phyloP scores from a whole-genome alignment of 352 stramenopile species.

The Phytopythium mirpurense region DNA sequence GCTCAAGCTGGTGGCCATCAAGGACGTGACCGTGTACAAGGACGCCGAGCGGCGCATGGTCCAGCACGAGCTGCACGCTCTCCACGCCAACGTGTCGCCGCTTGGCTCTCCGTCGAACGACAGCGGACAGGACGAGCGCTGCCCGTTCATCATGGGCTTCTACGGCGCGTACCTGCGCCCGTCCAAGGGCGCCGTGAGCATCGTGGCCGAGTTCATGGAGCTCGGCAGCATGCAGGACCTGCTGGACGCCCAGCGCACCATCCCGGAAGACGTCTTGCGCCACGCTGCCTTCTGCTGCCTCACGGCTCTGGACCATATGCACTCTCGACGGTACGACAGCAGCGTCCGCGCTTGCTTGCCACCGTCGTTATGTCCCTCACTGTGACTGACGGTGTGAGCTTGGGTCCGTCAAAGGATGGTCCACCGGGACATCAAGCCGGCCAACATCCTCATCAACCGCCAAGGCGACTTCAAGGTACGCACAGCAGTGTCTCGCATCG shows the following conservation, averaged over 20 bases:
- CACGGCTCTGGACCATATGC: conserved; percentile 81
- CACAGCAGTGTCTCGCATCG: neutral
- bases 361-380: too few relatives aligned
- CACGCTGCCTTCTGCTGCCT: conserved; percentile 83
- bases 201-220: conserved; percentile 94
- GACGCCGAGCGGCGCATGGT: conserved; percentile 78
- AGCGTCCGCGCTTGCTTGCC: too few relatives aligned
- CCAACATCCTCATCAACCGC: conserved; percentile 86
- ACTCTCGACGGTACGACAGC: conserved; percentile 42
- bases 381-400: too few relatives aligned
- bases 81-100: conserved; percentile 78
- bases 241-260: conserved; percentile 33
- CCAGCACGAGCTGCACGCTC: conserved; percentile 80
- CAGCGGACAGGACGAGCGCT: conserved; percentile 7
- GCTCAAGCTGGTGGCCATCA: conserved; percentile 83
- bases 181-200: conserved; percentile 64
- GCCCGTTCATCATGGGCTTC: conserved; percentile 86
- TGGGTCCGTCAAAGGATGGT: conserved; percentile 40
- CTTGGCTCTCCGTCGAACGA: conserved; percentile 21
- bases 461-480: conserved; percentile 80
- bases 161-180: conserved; percentile 84
- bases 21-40: conserved; percentile 82
- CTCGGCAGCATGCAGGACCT: conserved; percentile 84
- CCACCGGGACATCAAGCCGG: conserved; percentile 89
- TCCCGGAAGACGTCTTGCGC: conserved; percentile 55